Percentiles rank a stretch among this genome's conserved stretches.
Evolutionary conservation across 306 rosid genomes (phyloP).

Genomic region (Acacia acuminata): DNA sequence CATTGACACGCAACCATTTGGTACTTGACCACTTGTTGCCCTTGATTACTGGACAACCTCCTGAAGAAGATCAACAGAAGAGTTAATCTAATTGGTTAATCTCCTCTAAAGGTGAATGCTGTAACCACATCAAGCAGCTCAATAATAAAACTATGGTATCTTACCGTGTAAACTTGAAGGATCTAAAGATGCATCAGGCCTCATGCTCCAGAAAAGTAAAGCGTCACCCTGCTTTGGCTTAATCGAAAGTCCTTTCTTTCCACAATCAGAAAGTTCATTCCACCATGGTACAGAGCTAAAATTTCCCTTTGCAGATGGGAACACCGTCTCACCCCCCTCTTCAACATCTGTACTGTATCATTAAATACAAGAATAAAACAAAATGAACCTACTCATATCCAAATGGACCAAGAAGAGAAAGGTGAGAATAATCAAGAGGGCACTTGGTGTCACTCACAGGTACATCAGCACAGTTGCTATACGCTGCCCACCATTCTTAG

Average conservation of each 20-base stretch:
- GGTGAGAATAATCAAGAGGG: constrained; percentile 18
- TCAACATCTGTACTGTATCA: constrained; percentile 90
- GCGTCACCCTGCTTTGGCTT: constrained; percentile 98
- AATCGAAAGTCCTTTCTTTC: constrained; percentile 85
- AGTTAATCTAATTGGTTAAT: constrained; percentile 11
- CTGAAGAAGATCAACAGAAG: constrained; percentile 50
- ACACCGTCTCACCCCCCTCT: constrained; percentile 99
- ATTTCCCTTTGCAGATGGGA: constrained; percentile 94
- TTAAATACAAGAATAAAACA: constrained; percentile 26
- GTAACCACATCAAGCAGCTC: constrained; percentile 12
- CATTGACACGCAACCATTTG: constrained; percentile 85
- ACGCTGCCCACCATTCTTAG: constrained; percentile 94
- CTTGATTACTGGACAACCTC: constrained; percentile 93
- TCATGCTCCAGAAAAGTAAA: constrained; percentile 99
- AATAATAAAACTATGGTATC: constrained; percentile 25
- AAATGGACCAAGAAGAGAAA: constrained; percentile 25
- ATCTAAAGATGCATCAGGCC: constrained; percentile 86
- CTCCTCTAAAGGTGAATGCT: constrained; percentile 13
- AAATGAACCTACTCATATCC: constrained; percentile 20
- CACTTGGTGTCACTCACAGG: constrained; percentile 66
- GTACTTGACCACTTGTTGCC: constrained; percentile 99
- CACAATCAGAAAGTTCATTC: constrained; percentile 93
- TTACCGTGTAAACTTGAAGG: constrained; percentile 96
- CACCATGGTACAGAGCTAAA: constrained; percentile 95
- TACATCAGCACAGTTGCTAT: constrained; percentile 95